Evolutionary conservation across 192 early-diverging fungal species (phyloP), one percentile per base, ranked within the genome.

Genomic region (Cetraspora pellucida): DNA sequence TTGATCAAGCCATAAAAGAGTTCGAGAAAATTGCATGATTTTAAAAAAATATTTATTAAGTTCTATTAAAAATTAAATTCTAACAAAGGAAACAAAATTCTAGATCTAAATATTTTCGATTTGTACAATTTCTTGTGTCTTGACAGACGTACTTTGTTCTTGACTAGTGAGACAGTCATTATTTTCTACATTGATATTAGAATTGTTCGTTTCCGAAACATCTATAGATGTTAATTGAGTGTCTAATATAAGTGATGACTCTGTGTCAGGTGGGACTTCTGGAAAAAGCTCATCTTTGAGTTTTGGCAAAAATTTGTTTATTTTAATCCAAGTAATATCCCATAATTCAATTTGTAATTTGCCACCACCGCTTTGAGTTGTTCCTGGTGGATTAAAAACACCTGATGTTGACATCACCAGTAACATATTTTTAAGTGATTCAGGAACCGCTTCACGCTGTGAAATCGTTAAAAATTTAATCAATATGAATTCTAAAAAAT

Each of bases 401-500:
- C 89, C 90, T 11, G 92, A 91, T 0, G 91, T 88, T 16, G 88
- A 89, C 90, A 95, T 89, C 9, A 95, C 93, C 9, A 94, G 84
- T 19, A 95, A 79, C 86, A 93, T 91, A 81, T 95, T 95, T 79
- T 95, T 95, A 31, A 95, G 75, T 14, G 88, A 88, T 77, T 95
- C 94, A 0, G 85, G 81, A 10, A 95, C 87, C 2, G 90, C 94
- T 77, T 94, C 92, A 27, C 83, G 81, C 91, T 93, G 77, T 60
- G 69, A 21, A 43, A 23, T 21, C 0, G 10, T 28, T 49, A 46
- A 28, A 23, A 31, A 9, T 4, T 37, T 27, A 17, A 50, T 27
- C 11, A 27, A 46, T n/a, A 44, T n/a, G 1, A 49, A 31, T 43
- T 45, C 37, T 37, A 37, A 6, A 37, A n/a, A 37, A 37, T 37